Conservation (phyloP, 331 rosid species). For the Saraca asoca region DNA sequence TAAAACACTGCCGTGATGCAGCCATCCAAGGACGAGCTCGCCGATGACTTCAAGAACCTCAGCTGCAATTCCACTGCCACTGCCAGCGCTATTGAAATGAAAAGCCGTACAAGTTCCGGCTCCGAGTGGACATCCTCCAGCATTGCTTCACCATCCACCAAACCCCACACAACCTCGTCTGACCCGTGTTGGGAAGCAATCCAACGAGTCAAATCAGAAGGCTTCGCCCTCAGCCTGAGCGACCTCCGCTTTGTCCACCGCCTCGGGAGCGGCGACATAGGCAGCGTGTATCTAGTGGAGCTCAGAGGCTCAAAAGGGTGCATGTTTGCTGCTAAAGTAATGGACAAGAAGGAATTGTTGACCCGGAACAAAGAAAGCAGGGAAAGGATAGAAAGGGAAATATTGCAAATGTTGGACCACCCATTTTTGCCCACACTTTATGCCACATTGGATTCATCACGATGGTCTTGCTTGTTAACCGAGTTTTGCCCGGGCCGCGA, state of each 20-base stretch:
- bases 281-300: constrained; percentile 33
- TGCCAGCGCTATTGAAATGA: background rate
- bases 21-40: background rate
- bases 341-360: constrained; percentile 34
- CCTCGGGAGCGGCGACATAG: constrained; percentile 36
- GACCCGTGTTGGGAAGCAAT: constrained; percentile 23
- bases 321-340: constrained; percentile 33
- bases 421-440: constrained; percentile 36
- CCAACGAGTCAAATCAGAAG: background rate
- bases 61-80: background rate
- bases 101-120: background rate
- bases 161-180: background rate
- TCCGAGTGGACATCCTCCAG: constrained; percentile 12
- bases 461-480: constrained; percentile 32
- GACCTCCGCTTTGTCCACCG: constrained; percentile 30
- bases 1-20: background rate
- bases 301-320: constrained; percentile 20
- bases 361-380: constrained; percentile 23
- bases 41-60: constrained; percentile 1
- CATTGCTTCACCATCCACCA: background rate
- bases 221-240: background rate
- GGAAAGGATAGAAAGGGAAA: constrained; percentile 21
- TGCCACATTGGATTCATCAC: constrained; percentile 4
- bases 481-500: constrained; percentile 39
- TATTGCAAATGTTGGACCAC: constrained; percentile 24